Base-by-base conservation (phyloP, 164 flowering plant genomes). In the Dillenia turbinata region DNA sequence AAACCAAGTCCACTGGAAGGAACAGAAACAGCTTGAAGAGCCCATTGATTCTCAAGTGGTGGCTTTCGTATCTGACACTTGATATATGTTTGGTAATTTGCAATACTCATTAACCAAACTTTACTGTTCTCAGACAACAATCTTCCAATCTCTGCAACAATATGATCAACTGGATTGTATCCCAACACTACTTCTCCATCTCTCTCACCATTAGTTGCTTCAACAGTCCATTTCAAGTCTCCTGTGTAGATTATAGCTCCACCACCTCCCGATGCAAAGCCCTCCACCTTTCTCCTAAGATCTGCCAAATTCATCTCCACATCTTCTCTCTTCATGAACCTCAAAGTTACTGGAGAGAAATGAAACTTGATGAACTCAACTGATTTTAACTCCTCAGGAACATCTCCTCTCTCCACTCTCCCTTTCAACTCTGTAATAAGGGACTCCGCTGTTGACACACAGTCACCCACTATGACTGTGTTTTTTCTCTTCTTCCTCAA, bases 1-100 rank as follows among this genome's bases (percentile, higher is more conserved):
- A 87, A 75, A 47, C 80, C 90, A 66, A 89, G 84, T 46, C 89
- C 88, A 73, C 83, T 83, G 13, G 88, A 78, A 44, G 92, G 97
- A 70, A 89, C 80, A 68, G 86, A 73, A 66, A 92, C 86, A 66
- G 89, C 81, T 73, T 92, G 96, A 53, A 92, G 89, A 68, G 65
- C 63, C 96, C 98, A 92, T 65, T 80, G 85, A 44, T 63, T 56
- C 72, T 89, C 92, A 59, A 92, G 79, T 33, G 96, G 60, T 15
- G 98, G 91, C 49, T 82, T 85, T 66, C 77, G 85, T 81, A 79
- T 81, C 63, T 85, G 87, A 63, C 92, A 82, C 66, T 63, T 86
- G 82, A 82, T 83, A 60, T 82, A 86, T 40, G 93, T 90, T 44
- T 89, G 88, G 26, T 82, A 85, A 69, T 70, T 82, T 59, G 98